These are phyloP conservation scores for Lyophyllum shimeji DNA, from an alignment of 768 basidiomycete species.

Conservation along the genomic window DNA sequence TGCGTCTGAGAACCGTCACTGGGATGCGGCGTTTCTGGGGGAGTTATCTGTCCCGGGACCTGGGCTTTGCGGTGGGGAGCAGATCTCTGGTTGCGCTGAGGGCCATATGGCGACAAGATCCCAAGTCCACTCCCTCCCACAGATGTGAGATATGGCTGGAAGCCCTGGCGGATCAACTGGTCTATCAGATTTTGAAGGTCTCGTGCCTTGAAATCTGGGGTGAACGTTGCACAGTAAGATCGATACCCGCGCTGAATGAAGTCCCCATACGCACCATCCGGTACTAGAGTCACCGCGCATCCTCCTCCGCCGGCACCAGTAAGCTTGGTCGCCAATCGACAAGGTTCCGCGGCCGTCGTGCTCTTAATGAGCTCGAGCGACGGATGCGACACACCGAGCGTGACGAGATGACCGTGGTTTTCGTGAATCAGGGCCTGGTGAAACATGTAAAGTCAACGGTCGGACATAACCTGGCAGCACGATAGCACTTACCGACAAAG, in stretches of 20 bases:
- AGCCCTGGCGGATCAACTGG: slow-evolving; percentile 61
- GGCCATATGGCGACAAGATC: slow-evolving; percentile 64
- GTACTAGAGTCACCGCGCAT: slow-evolving; percentile 94
- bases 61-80: slow-evolving; percentile 16
- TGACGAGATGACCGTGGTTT: slow-evolving; percentile 84
- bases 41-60: slow-evolving; percentile 42
- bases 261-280: slow-evolving; percentile 66
- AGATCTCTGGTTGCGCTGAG: slow-evolving; percentile 37
- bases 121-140: slow-evolving; percentile 95
- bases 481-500: slow-evolving; percentile 59
- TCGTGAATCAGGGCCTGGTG: slow-evolving; percentile 76
- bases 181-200: slow-evolving; percentile 57
- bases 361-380: slow-evolving; percentile 77
- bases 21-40: slow-evolving; percentile 46
- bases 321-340: slow-evolving; percentile 83
- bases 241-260: slow-evolving; percentile 7
- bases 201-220: slow-evolving; percentile 66
- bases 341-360: slow-evolving; percentile 63
- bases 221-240: slow-evolving; percentile 13
- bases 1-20: slow-evolving; percentile 20
- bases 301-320: slow-evolving; percentile 99
- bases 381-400: slow-evolving; percentile 90
- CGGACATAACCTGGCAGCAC: slow-evolving; percentile 2
- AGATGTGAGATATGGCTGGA: slow-evolving; percentile 84
- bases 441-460: slow-evolving; percentile 16